These are phyloP conservation scores for Neurospora sublineolata DNA, from an alignment of 495 filamentous ascomycete species.

Conservation along the genomic window DNA sequence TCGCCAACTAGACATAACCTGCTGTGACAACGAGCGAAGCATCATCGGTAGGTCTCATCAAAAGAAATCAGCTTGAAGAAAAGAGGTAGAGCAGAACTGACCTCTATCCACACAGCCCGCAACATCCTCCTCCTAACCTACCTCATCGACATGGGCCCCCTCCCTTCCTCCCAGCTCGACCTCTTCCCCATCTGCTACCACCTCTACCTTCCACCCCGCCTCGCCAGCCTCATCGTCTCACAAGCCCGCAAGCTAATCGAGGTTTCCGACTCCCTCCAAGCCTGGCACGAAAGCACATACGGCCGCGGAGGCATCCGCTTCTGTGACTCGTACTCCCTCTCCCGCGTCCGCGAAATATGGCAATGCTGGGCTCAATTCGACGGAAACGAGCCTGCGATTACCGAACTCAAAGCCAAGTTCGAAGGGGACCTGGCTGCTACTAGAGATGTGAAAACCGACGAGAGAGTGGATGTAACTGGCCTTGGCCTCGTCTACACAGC, in stretches of 20 bases:
- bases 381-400: background rate
- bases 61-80: too few species aligned
- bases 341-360: slow-evolving; percentile 15
- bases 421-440: background rate
- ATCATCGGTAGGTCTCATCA: too few species aligned
- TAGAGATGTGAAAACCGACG: background rate
- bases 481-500: background rate
- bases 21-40: slow-evolving; percentile 15
- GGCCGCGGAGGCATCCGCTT: slow-evolving; percentile 13
- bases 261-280: slow-evolving; percentile 7
- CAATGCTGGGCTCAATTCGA: slow-evolving; percentile 4
- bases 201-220: slow-evolving; percentile 6
- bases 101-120: slow-evolving; percentile 16
- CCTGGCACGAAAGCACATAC: slow-evolving; percentile 16
- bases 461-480: background rate
- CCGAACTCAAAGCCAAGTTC: background rate
- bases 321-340: slow-evolving; percentile 14
- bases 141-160: slow-evolving; percentile 9
- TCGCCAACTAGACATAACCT: slow-evolving; percentile 22
- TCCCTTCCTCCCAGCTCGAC: background rate
- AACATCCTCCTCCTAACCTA: slow-evolving; percentile 20
- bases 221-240: slow-evolving; percentile 7
- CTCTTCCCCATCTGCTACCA: slow-evolving; percentile 21
- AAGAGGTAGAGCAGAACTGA: too few species aligned
- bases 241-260: slow-evolving; percentile 14